phyloP scores from a whole-genome alignment of 2,329 filamentous ascomycete species.

The Ceratocystis smalleyi region DNA sequence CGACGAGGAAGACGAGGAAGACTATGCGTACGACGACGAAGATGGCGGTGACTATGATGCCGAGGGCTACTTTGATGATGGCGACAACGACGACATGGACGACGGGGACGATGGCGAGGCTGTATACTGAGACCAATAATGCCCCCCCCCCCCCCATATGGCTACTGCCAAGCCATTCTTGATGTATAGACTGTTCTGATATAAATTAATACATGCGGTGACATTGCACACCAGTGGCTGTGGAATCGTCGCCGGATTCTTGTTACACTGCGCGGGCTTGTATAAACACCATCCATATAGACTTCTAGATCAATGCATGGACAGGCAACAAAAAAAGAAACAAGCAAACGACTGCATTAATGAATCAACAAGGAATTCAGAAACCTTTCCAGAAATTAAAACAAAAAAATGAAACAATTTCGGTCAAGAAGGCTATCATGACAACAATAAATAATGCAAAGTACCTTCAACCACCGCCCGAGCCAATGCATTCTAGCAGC shows the following conservation, averaged over 20 bases:
- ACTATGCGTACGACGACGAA: slow-evolving; percentile 40
- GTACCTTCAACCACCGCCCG: not conserved
- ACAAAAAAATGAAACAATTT: not conserved
- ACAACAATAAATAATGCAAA: slow-evolving; percentile 2
- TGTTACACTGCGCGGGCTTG: not conserved
- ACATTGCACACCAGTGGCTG: not conserved
- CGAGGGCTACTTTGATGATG: slow-evolving; percentile 44
- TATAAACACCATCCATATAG: not conserved
- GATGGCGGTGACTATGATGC: slow-evolving; percentile 47
- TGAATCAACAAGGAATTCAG: not conserved
- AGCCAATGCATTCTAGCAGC: not conserved
- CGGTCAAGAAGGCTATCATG: slow-evolving; percentile 5
- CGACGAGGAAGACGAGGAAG: slow-evolving; percentile 27
- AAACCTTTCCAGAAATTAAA: not conserved
- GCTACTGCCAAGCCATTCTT: not conserved
- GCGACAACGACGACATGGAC: slow-evolving; percentile 38
- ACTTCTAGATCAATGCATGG: not conserved
- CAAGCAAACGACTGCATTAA: not conserved
- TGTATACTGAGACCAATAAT: slow-evolving; percentile 7
- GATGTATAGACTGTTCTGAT: not conserved
- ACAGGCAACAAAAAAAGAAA: not conserved
- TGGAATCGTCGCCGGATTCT: not conserved
- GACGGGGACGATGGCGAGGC: slow-evolving; percentile 29
- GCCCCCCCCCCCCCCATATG: not conserved
- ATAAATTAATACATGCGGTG: not conserved